Evolutionary conservation across 2,329 filamentous ascomycete species (phyloP).

Genomic region (Akanthomyces uredinophilus): DNA sequence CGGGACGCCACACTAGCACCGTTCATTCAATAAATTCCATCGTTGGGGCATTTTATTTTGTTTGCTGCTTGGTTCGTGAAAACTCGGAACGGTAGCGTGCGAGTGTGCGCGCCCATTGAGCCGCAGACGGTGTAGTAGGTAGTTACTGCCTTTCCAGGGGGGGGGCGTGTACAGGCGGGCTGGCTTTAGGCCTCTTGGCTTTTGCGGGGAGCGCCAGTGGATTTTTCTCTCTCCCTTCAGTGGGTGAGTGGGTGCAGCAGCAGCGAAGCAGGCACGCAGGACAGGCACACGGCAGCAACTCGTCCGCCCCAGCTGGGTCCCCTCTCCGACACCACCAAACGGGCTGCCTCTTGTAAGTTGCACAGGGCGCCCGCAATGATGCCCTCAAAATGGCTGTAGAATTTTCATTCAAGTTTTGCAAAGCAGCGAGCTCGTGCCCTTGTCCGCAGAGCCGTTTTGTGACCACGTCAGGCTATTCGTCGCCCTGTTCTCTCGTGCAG

Average conservation of each 20-base stretch:
- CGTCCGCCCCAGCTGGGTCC: neutral
- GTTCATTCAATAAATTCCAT: neutral
- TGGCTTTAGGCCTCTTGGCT: neutral
- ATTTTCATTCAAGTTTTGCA: slow-evolving; percentile 7
- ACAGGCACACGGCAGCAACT: neutral
- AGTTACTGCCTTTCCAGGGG: neutral
- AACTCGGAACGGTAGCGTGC: slow-evolving; percentile 10
- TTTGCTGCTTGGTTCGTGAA: neutral
- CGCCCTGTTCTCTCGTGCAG: too few species aligned
- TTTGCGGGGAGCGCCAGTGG: slow-evolving; percentile 9
- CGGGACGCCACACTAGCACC: neutral
- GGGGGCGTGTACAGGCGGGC: slow-evolving; percentile 1
- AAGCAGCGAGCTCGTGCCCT: too few species aligned
- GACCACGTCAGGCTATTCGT: neutral
- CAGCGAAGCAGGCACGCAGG: neutral
- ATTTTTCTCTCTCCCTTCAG: neutral
- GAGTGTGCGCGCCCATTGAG: neutral
- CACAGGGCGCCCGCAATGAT: neutral
- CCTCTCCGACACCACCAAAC: too few species aligned
- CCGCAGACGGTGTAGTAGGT: neutral
- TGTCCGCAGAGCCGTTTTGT: neutral
- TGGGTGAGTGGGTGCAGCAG: too few species aligned
- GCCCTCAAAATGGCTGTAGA: neutral
- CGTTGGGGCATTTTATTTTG: neutral
- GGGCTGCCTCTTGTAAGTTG: slow-evolving; percentile 4